Evolutionary conservation across 2,329 filamentous ascomycete genomes (phyloP).

Genomic region (Diatrype stigma): DNA sequence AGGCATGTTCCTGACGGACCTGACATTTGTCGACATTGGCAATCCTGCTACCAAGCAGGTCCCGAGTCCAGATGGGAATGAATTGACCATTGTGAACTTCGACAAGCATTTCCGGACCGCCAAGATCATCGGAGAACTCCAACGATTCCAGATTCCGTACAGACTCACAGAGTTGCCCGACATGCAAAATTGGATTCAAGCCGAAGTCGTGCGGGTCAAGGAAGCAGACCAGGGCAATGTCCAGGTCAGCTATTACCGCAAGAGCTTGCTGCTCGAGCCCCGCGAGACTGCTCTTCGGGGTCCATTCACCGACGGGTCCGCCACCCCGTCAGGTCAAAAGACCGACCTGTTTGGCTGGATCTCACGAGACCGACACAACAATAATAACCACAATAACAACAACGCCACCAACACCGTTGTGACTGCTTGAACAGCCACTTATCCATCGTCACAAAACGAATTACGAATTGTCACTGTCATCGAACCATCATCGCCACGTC

Average conservation of each 20-base stretch:
- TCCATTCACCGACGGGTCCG: slow-evolving; percentile 25
- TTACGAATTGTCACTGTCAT: not conserved
- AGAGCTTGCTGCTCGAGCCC: slow-evolving; percentile 80
- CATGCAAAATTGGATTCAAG: slow-evolving; percentile 87
- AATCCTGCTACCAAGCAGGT: slow-evolving; percentile 83
- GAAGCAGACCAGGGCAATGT: slow-evolving; percentile 51
- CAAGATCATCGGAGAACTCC: slow-evolving; percentile 91
- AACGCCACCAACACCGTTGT: slow-evolving; percentile 8
- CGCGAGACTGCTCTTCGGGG: slow-evolving; percentile 45
- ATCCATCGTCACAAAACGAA: not conserved
- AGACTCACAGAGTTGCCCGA: slow-evolving; percentile 77
- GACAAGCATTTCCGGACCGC: slow-evolving; percentile 95
- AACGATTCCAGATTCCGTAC: slow-evolving; percentile 94
- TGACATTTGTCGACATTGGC: slow-evolving; percentile 93
- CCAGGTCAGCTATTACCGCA: slow-evolving; percentile 68
- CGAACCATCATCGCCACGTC: not conserved
- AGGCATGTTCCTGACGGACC: slow-evolving; percentile 91
- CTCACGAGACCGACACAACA: slow-evolving; percentile 39
- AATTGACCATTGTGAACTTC: slow-evolving; percentile 90
- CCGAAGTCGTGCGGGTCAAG: slow-evolving; percentile 74
- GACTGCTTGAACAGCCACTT: slow-evolving; percentile 13
- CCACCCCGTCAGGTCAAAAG: slow-evolving; percentile 24
- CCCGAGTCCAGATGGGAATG: slow-evolving; percentile 47
- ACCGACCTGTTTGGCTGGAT: slow-evolving; percentile 49
- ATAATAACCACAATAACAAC: slow-evolving; percentile 12